Evolutionary conservation across 257 asterid genomes (phyloP), one percentile per base, ranked within the genome.

Genomic region (Coffea canephora): DNA sequence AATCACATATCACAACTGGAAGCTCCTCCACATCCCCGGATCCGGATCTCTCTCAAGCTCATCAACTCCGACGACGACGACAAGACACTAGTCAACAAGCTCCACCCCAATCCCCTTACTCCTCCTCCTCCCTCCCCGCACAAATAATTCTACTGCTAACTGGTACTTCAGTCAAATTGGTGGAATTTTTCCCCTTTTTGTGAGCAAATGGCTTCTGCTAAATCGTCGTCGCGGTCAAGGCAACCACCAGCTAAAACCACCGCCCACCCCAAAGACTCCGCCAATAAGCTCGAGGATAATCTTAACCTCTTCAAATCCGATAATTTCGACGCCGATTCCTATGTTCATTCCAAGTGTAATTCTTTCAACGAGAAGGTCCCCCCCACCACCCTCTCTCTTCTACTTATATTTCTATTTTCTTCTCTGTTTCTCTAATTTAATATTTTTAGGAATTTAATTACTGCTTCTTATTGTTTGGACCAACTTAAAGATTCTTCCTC

Each of bases 301-400:
- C 97, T 96, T 84, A 91, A 89, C 85, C 91, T 92, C 82, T 96
- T 96, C 93, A 94, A 91, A 86, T 86, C 99, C 86, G 98, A 96
- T 86, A 85, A 71, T 80, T 96, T 91, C 88, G 97, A 96, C 82
- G 98, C 98, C 79, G 99, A 96, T 88, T 81, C 85, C 65, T 96
- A 61, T 85, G 90, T 96, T 79, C 93, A 92, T 80, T 91, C 98
- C 88, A 96, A 94, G 87, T 96, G 99, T 86, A 94, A 91, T 76
- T 88, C 97, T 59, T 89, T 92, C 41, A 88, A 86, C 73, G 99
- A 96, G 83, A 96, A 94, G 99, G 99, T 93, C 78, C 45, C 12
- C 10, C 54, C 54, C 54, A 11, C 54, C 54, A 6, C 77, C 66
- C 15, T 45, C 62, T 13, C 34, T 4, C 50, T n/a, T 11, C n/a